phyloP scores from a whole-genome alignment of 352 stramenopile genomes.

The Globisporangium canariense region DNA sequence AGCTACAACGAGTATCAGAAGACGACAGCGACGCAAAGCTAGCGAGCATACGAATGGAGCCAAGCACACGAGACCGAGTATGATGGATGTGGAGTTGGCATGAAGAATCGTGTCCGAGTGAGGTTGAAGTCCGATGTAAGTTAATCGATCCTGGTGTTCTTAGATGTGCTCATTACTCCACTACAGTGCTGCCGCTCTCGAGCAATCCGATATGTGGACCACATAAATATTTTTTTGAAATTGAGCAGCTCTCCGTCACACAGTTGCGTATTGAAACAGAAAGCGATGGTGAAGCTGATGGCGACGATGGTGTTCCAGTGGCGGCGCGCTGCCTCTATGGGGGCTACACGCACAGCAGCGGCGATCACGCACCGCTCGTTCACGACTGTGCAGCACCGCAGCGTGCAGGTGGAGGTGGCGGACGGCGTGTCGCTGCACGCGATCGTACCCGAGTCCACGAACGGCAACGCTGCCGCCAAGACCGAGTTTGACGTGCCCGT shows the following conservation, averaged over 20 bases:
- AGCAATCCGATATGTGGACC: neutral
- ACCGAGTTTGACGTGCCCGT: slow-evolving; percentile 29
- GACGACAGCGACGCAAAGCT: slow-evolving; percentile 9
- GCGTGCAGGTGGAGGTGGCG: slow-evolving; percentile 34
- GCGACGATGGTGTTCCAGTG: neutral
- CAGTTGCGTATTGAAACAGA: neutral
- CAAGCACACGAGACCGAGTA: neutral
- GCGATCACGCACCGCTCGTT: slow-evolving; percentile 12
- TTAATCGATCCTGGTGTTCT: neutral
- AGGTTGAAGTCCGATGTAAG: neutral
- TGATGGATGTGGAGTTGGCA: neutral
- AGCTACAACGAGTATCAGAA: neutral
- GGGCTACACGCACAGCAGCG: neutral
- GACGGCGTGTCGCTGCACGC: slow-evolving; percentile 47
- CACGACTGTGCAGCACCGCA: slow-evolving; percentile 18
- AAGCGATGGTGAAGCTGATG: slow-evolving; percentile 8
- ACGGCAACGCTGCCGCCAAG: neutral
- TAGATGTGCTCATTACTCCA: neutral
- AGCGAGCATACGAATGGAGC: neutral
- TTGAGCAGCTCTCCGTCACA: neutral
- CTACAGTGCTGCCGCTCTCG: neutral
- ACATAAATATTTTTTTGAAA: neutral
- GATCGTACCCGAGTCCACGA: slow-evolving; percentile 25
- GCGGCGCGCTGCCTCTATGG: neutral
- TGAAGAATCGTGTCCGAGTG: neutral